phyloP scores from a whole-genome alignment of 371 early-diverging fungal genomes.

The Zychaea mexicana region DNA sequence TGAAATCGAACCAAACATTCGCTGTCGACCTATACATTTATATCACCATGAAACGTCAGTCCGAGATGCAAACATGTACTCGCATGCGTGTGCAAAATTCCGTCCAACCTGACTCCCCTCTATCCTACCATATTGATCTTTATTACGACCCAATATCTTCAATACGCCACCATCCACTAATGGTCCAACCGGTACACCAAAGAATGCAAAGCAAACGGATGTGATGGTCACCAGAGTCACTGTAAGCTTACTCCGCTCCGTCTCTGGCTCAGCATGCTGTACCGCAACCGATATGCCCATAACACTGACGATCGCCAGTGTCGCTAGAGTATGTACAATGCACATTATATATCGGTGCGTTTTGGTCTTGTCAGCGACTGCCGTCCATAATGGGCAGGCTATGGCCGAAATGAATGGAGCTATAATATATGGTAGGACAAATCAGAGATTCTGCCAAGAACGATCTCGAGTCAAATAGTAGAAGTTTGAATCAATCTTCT shows the following conservation, averaged over 20 bases:
- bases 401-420: slow-evolving; percentile 57
- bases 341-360: slow-evolving; percentile 56
- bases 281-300: slow-evolving; percentile 53
- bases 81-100: too few species aligned
- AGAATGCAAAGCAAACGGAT: slow-evolving; percentile 55
- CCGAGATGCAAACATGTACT: too few species aligned
- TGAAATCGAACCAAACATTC: slow-evolving; percentile 57
- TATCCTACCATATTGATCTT: slow-evolving; percentile 48
- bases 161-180: slow-evolving; percentile 56
- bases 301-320: slow-evolving; percentile 53
- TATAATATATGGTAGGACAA: slow-evolving; percentile 7
- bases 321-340: slow-evolving; percentile 51
- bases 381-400: slow-evolving; percentile 55
- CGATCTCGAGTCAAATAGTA: too few species aligned
- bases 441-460: background rate
- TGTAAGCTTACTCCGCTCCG: slow-evolving; percentile 30
- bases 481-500: too few species aligned
- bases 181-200: slow-evolving; percentile 54
- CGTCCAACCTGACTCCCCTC: background rate
- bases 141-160: slow-evolving; percentile 50
- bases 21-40: slow-evolving; percentile 34
- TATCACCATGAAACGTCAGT: too few species aligned
- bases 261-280: slow-evolving; percentile 28
- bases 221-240: slow-evolving; percentile 45
- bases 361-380: slow-evolving; percentile 52